Base-by-base conservation (phyloP, 495 filamentous ascomycete species). In the Neurospora sp. region DNA sequence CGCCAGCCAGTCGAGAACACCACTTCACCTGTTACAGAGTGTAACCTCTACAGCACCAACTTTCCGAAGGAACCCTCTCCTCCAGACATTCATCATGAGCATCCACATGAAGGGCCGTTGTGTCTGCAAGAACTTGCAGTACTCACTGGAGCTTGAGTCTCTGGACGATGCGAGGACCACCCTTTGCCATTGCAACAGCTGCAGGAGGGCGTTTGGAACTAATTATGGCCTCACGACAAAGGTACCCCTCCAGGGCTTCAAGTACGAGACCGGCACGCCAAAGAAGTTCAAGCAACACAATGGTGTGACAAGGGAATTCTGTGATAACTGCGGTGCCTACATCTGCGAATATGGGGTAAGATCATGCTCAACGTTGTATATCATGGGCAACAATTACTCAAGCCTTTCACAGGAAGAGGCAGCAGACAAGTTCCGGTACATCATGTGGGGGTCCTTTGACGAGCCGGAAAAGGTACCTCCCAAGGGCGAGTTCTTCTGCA, bases 401-500 rank as follows among this genome's bases (percentile, higher is more conserved):
- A 2, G 27, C 3, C 4, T 31, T 2, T 2, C 14, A 42, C 40
- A 89, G 87, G 85, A 87, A 72, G 80, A 83, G 14, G 87, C 85
- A 9, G 88, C 87, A 31, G 83, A 88, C 54, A 77, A 86, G 31
- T 91, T 90, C 74, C 84, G 87, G 0, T 92, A 91, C 74, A 81
- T 92, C 70, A 86, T 88, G 78, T 88, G 88, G 70, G 90, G 90
- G 1, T 88, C 88, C 3, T 76, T 92, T n/a, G 90, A 92, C 74
- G 84, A 91, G 72, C 85, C 89, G 0, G 86, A 86, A 37, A 84
- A 83, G 59, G 76, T 91, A 38, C 88, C 88, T 31, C 90, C 90
- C 0, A 92, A 90, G 79, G 90, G 89, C 0, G 90, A 92, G 77
- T 92, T 92, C 84, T 92, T 90, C 76, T 91, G 89, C 77, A 86